Base-by-base conservation (phyloP, 176 grass and related monocot species). In the Raddia distichophylla region DNA sequence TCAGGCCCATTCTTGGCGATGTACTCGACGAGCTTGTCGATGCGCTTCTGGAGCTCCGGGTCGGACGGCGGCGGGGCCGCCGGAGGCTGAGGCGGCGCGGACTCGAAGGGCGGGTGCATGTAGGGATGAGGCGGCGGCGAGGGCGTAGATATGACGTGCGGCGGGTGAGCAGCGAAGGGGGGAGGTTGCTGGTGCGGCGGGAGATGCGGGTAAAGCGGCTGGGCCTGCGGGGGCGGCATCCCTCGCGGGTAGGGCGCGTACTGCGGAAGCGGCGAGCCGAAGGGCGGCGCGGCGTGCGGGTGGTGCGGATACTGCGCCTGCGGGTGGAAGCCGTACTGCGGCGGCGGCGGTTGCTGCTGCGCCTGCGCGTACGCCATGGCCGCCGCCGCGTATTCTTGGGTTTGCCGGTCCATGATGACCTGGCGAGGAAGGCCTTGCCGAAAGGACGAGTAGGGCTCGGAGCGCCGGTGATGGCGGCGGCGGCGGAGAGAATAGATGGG, bases 21-120 rank as follows among this genome's bases (percentile, higher is more conserved):
- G 87, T 99, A 99, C 79, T 99, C 96, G 0, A 95, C 96, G 76
- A 99, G 75, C 75, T 99, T 99, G 84, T 99, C 96, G 55, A 99
- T 99, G 43, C 93, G 90, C 69, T 99, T 99, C 59, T 99, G 96
- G 22, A 99, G 93, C 76, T 99, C 96, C 14, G 91, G 84, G 69
- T 99, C 93, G 3, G 90, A 76, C 33, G 96, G 93, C 57, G 96
- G 90, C 1, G 83, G 62, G 4, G 85, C 75, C 32, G 4, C 37
- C 37, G 89, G 83, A 5, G 85, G 88, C 2, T 86, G 83, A 22
- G 84, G 92, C 14, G 84, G 84, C 1, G 89, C 82, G 32, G 91
- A 71, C 5, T 92, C 84, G 64, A 78, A 89, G 13, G 86, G 79
- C 20, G 94, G 83, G 89, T 90, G 81, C 79, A 86, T 70, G 93